Percentiles rank a stretch among this genome's conserved stretches.
Evolutionary conservation across 805 yeast genomes (phyloP).

Genomic region (Metschnikowia amazonensis): DNA sequence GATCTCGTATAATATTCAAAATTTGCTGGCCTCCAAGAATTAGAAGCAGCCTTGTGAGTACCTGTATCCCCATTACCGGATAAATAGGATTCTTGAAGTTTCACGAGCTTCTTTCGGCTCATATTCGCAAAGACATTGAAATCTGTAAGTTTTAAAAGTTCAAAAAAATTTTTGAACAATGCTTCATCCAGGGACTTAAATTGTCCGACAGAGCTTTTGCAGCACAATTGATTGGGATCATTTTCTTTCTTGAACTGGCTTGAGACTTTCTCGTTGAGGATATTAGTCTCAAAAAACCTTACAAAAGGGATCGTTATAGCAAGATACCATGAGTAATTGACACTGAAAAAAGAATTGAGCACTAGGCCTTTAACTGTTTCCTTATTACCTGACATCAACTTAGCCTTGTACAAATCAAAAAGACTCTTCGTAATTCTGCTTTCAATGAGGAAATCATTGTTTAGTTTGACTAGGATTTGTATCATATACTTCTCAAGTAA

Average conservation of each 20-base stretch:
- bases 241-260: neutral
- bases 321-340: constrained; percentile 37
- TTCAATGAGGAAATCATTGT: constrained; percentile 31
- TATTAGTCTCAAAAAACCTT: constrained; percentile 31
- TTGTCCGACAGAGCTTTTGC: neutral
- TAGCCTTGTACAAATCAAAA: constrained; percentile 22
- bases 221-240: neutral
- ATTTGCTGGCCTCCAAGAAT: constrained; percentile 13
- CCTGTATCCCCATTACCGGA: neutral
- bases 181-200: constrained; percentile 9
- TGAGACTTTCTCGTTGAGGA: constrained; percentile 24
- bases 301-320: constrained; percentile 37
- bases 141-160: constrained; percentile 9
- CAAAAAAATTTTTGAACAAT: constrained; percentile 10
- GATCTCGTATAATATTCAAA: constrained; percentile 19
- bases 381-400: constrained; percentile 11
- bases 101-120: constrained; percentile 14
- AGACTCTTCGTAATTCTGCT: constrained; percentile 21
- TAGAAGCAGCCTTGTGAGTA: neutral
- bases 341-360: constrained; percentile 31
- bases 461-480: constrained; percentile 33
- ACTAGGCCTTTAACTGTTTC: constrained; percentile 31
- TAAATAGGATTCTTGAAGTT: constrained; percentile 8
- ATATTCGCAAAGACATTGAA: constrained; percentile 8
- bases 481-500: constrained; percentile 38